Base-by-base conservation (phyloP, 305 asterid species). In the Fraxinus greggii region DNA sequence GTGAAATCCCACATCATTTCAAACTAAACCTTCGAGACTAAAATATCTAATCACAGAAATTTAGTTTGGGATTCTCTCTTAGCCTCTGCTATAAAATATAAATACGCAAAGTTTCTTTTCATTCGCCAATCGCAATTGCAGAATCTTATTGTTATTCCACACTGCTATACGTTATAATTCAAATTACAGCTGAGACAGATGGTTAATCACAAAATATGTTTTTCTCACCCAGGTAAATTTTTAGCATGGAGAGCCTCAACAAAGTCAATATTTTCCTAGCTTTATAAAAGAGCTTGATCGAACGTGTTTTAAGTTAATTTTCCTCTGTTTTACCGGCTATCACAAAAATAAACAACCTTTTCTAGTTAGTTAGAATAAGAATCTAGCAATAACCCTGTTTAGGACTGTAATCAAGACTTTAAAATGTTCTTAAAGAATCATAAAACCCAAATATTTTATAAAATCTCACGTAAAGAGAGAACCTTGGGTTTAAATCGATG, bases 41-140 rank as follows among this genome's bases (percentile, higher is more conserved):
- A 35, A 51, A 15, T n/a, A 54, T 21, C 2, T 9, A 84, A 65
- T 79, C 74, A 8, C 35, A 79, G 29, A 40, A 26, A 80, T 36
- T 77, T 35, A 48, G 33, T 40, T 38, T 38, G 29, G 32, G 73
- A 38, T 12, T 19, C 36, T 75, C 65, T 63, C 42, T 24, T 15
- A 9, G 31, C 31, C 29, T 23, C 42, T 33, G 45, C 76, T 12
- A 84, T 29, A 75, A 23, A 82, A 72, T 12, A 84, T 29, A 75
- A 23, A 82, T 23, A 70, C 15, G 75, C 56, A 7, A 78, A 45
- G 79, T 31, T 77, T 65, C 42, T 10, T 17, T 65, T 45, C 33
- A 77, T 75, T 72, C 35, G 65, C 61, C 75, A 77, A 75, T 72
- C 45, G 63, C 61, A 78, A 76, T 28, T 23, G 78, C 78, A 17